Conservation (phyloP, 1,139 yeast species). For the Debaryomycetaceae sp. region DNA sequence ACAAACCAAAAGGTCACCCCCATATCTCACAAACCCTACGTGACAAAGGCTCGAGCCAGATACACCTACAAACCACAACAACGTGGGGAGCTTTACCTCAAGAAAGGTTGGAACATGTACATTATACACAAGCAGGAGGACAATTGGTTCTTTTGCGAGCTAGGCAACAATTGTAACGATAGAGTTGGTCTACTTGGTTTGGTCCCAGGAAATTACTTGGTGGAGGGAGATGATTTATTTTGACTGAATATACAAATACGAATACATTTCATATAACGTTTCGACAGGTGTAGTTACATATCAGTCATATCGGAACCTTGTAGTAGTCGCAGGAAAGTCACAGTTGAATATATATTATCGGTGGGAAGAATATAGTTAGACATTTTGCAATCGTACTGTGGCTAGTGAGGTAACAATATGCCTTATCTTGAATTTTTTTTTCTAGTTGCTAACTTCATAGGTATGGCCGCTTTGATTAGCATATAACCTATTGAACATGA, state of each 20-base stretch:
- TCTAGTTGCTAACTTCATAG: too few relatives aligned
- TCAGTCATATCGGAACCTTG: too few relatives aligned
- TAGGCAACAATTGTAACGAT: conserved; percentile 50
- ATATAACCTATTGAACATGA: neutral
- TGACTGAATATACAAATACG: conserved; percentile 4
- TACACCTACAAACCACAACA: conserved; percentile 74
- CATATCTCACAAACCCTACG: conserved; percentile 47
- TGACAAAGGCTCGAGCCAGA: conserved; percentile 61
- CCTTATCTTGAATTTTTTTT: too few relatives aligned
- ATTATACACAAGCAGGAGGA: conserved; percentile 77
- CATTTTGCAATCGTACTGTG: neutral
- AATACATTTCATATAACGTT: neutral
- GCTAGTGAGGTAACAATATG: neutral
- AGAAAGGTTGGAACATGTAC: conserved; percentile 69
- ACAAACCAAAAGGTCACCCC: conserved; percentile 26
- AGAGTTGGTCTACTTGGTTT: conserved; percentile 54
- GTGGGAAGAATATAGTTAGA: too few relatives aligned
- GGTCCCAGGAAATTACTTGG: conserved; percentile 76
- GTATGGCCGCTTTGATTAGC: too few relatives aligned
- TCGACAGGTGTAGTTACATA: neutral
- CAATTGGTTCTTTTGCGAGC: conserved; percentile 88
- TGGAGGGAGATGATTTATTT: conserved; percentile 26
- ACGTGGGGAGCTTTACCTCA: conserved; percentile 74
- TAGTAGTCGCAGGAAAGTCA: too few relatives aligned
- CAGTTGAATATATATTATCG: too few relatives aligned